Evolutionary conservation across 257 asterid genomes (phyloP), one percentile per base, ranked within the genome.

Genomic region (Pogostemon cablin): DNA sequence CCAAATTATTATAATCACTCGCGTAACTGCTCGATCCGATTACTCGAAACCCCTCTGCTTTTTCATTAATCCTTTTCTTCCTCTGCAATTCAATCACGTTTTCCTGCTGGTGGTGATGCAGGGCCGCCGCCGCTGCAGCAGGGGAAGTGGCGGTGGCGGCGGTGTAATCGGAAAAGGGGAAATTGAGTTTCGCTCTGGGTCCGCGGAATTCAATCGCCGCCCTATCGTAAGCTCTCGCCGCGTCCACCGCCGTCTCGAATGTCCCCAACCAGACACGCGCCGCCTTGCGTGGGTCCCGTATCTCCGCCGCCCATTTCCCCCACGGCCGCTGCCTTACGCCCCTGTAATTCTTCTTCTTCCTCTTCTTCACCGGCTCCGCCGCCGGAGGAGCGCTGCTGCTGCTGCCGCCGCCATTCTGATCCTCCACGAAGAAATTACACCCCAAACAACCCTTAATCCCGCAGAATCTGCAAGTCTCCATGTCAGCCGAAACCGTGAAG

Each of bases 301-400:
- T 92, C 82, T 92, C 98, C 37, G 97, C 91, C 17, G 96, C 96
- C 98, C 98, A 92, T 59, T 92, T 92, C 7, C 96, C 98, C 98
- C 98, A 92, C 3, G 97, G 98, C 79, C 98, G 62, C 77, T 88
- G 95, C 68, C 98, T 77, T 9, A 92, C 98, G 0, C 98, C 98
- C 34, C 97, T 90, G 87, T 82, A 92, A 34, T 86, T 91, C 74
- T 91, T 90, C 84, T 90, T 90, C 79, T 85, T 78, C 68, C 73
- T 77, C 72, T 76, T 83, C 65, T 67, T 82, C 4, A 10, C 47
- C 17, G 1, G 38, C 2, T 2, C 72, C 10, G 39, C 62, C 46
- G 37, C 49, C 75, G 60, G 12, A 6, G 56, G 15, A 3, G 64
- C 58, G 5, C 25, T 62, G 41, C 61, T 12, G 2, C 43, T 37